phyloP scores from a whole-genome alignment of 2,329 filamentous ascomycete genomes.

The Neopestalotiopsis sp. region DNA sequence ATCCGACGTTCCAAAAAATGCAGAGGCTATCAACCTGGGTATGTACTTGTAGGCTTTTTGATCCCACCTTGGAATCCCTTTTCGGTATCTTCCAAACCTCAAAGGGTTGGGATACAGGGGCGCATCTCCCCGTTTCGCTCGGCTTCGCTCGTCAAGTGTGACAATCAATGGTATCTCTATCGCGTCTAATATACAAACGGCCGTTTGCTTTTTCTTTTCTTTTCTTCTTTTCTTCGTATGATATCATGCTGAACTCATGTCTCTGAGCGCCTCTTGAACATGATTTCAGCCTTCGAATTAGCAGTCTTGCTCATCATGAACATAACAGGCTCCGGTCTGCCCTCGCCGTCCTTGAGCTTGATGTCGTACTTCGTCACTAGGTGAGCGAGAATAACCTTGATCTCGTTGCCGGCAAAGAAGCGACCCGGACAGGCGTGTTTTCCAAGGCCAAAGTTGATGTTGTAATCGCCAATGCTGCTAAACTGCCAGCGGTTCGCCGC shows the following conservation, averaged over 20 bases:
- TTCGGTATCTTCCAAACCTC: neutral
- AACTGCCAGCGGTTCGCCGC: constrained; percentile 32
- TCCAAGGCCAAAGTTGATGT: constrained; percentile 44
- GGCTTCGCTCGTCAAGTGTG: neutral
- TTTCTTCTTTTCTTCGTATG: neutral
- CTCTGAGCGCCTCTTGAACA: constrained; percentile 31
- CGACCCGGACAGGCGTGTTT: constrained; percentile 49
- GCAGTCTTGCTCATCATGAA: constrained; percentile 42
- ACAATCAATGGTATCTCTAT: neutral
- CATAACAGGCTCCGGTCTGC: constrained; percentile 33
- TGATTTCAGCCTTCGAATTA: constrained; percentile 37
- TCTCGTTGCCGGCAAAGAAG: constrained; percentile 52
- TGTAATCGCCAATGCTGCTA: constrained; percentile 43
- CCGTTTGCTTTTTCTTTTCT: neutral
- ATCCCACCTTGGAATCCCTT: neutral
- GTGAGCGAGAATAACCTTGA: constrained; percentile 49
- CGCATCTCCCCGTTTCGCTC: neutral
- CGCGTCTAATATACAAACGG: neutral
- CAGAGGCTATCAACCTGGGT: neutral
- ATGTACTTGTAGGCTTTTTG: no score
- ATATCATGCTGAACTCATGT: neutral
- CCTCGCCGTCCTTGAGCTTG: constrained; percentile 35
- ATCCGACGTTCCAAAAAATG: constrained; percentile 1
- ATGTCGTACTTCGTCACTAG: constrained; percentile 48
- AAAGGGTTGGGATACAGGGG: neutral